Conservation (phyloP, 2,329 filamentous ascomycete species). For the Xylaria sp. region DNA sequence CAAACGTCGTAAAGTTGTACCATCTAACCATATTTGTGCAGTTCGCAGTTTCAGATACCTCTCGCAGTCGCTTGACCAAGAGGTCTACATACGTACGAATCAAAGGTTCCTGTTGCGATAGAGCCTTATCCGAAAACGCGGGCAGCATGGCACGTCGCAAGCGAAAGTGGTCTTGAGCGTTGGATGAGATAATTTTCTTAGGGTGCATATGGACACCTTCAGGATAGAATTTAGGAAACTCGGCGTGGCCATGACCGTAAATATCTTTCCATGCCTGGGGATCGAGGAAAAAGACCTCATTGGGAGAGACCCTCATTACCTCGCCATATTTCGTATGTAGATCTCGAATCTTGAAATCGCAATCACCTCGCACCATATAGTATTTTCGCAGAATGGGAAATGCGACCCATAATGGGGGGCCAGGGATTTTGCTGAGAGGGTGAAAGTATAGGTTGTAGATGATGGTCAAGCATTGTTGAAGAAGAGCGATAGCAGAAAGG, state of each 20-base stretch:
- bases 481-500: not conserved
- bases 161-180: constrained; percentile 48
- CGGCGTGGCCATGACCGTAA: constrained; percentile 32
- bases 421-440: constrained; percentile 34
- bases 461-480: constrained; percentile 5
- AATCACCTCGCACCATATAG: constrained; percentile 29
- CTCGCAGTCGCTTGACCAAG: constrained; percentile 38
- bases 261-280: constrained; percentile 48
- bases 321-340: constrained; percentile 35
- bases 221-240: constrained; percentile 36
- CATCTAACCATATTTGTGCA: constrained; percentile 42
- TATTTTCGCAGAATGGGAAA: constrained; percentile 28
- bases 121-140: constrained; percentile 49
- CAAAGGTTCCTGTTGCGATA: constrained; percentile 44
- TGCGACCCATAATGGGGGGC: constrained; percentile 35
- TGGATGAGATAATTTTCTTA: constrained; percentile 34
- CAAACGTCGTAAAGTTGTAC: constrained; percentile 42
- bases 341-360: constrained; percentile 29
- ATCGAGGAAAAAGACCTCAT: constrained; percentile 45
- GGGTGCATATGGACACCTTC: constrained; percentile 32
- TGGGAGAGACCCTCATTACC: constrained; percentile 46
- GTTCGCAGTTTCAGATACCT: constrained; percentile 25
- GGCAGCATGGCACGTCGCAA: constrained; percentile 56
- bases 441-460: constrained; percentile 40
- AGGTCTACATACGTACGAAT: constrained; percentile 40